These are phyloP conservation scores for Jimgerdemannia lactiflua DNA, from an alignment of 192 early-diverging fungal genomes.

Conservation along the genomic window DNA sequence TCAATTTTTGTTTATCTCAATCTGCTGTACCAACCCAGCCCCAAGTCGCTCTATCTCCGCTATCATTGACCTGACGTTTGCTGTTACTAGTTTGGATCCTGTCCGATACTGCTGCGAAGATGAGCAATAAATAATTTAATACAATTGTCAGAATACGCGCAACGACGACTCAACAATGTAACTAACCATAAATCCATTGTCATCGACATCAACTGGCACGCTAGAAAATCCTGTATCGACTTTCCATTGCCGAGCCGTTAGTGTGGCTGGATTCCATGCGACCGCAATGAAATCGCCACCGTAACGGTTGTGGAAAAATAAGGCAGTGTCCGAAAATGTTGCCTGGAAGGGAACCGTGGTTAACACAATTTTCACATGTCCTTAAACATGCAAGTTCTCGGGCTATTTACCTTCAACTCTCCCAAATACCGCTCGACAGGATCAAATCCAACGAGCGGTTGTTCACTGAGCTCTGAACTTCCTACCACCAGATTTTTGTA, in stretches of 20 bases:
- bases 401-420: conserved; percentile 57
- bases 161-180: too few relatives aligned
- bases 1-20: not conserved
- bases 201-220: conserved; percentile 46
- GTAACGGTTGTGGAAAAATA: conserved; percentile 74
- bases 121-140: not conserved
- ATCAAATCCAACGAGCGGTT: conserved; percentile 71
- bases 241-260: conserved; percentile 62
- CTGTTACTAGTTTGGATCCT: conserved; percentile 1
- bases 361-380: not conserved
- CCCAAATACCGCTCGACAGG: conserved; percentile 65
- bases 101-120: conserved; percentile 14
- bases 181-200: conserved; percentile 44
- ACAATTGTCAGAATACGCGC: not conserved
- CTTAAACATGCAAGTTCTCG: too few relatives aligned
- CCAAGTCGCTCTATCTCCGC: not conserved
- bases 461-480: conserved; percentile 51
- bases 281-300: conserved; percentile 72
- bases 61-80: not conserved
- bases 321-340: conserved; percentile 57
- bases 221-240: conserved; percentile 58
- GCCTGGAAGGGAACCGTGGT: conserved; percentile 15
- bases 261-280: conserved; percentile 57
- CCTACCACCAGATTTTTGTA: conserved; percentile 70
- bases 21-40: not conserved